These are phyloP conservation scores for Tinospora cordifolia DNA, from an alignment of 164 flowering plant genomes.

Conservation along the genomic window DNA sequence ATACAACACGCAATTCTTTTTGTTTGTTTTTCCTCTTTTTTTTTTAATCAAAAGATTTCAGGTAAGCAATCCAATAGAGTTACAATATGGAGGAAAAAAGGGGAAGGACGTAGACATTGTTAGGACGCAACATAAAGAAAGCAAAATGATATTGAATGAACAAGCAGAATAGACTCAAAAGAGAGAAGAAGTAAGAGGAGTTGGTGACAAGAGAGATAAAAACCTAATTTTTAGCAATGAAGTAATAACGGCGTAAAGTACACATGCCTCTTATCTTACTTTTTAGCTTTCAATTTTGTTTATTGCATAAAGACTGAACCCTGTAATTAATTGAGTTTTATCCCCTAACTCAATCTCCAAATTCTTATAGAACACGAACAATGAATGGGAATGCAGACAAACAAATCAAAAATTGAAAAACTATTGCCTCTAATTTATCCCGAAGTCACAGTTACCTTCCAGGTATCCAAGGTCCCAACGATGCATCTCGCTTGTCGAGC, in stretches of 20 bases:
- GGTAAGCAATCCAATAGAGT: no score
- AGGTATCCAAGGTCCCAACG: conserved; percentile 96
- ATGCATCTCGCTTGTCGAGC: conserved; percentile 93
- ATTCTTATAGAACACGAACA: not conserved
- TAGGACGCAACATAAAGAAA: no score
- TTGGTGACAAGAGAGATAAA: no score
- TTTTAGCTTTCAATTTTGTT: not conserved
- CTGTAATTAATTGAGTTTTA: not conserved
- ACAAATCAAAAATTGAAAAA: not conserved
- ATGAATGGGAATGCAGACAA: not conserved
- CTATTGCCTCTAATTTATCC: not conserved
- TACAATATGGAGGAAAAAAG: no score
- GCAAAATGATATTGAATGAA: no score
- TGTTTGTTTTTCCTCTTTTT: no score
- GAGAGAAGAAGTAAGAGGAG: no score
- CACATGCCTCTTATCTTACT: not conserved
- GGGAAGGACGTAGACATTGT: no score
- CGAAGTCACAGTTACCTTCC: conserved; percentile 57
- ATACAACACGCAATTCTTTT: no score
- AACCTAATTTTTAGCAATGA: no score
- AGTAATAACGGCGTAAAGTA: not conserved
- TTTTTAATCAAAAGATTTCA: no score
- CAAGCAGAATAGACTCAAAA: no score
- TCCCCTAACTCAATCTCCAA: not conserved
- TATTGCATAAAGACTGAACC: not conserved